phyloP scores from a whole-genome alignment of 2,329 filamentous ascomycete species.

The Cytospora paraplurivora region DNA sequence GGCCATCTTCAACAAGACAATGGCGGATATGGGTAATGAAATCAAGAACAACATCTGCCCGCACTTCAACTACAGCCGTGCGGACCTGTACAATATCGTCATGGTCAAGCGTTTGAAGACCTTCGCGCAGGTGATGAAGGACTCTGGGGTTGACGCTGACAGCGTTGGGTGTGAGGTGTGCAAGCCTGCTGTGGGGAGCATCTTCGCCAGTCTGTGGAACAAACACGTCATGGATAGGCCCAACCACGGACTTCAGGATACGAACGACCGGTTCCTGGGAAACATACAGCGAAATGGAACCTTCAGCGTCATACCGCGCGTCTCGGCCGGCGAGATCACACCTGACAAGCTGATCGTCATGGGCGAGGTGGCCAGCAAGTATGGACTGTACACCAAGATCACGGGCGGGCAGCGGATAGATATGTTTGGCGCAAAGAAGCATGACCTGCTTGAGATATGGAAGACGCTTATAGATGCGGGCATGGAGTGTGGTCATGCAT shows the following conservation, averaged over 20 bases:
- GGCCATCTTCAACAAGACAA: conserved; percentile 86
- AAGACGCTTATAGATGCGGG: conserved; percentile 76
- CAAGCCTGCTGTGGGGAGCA: conserved; percentile 80
- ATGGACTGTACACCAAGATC: conserved; percentile 85
- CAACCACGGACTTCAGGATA: conserved; percentile 77
- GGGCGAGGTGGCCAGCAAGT: conserved; percentile 81
- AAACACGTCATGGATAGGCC: conserved; percentile 75
- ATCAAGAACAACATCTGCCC: conserved; percentile 84
- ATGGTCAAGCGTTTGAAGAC: conserved; percentile 76
- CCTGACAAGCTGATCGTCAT: conserved; percentile 83
- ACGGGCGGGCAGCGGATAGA: conserved; percentile 91
- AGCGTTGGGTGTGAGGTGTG: conserved; percentile 85
- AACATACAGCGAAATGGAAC: conserved; percentile 93
- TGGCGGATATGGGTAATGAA: conserved; percentile 82
- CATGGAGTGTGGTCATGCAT: conserved; percentile 89
- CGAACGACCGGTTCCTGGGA: conserved; percentile 83
- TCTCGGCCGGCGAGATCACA: conserved; percentile 84
- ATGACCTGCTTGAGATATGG: conserved; percentile 84
- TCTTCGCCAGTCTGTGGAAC: conserved; percentile 82
- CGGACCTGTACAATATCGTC: conserved; percentile 88
- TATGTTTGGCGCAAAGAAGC: conserved; percentile 88
- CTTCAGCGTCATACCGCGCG: conserved; percentile 82
- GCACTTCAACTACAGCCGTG: conserved; percentile 81
- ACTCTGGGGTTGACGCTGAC: conserved; percentile 69
- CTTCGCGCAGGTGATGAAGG: conserved; percentile 75